A percentile compares a stretch with the other conserved stretches of the same genome.
Conservation (phyloP, 768 basidiomycete genomes). For the Hortiboletus flavorubellus region DNA sequence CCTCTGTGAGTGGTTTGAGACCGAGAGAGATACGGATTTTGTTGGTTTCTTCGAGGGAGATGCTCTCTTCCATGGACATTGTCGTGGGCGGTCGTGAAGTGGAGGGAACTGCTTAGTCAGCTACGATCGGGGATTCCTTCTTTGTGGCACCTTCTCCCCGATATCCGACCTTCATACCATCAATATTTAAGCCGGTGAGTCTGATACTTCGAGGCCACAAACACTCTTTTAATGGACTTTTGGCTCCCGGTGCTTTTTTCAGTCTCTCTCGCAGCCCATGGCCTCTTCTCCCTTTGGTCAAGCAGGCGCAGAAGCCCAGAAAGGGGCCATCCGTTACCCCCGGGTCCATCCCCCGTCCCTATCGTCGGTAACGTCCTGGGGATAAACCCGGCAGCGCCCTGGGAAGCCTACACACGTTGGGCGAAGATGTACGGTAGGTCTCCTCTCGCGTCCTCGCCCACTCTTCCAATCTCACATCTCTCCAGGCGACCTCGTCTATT, state of each 20-base stretch:
- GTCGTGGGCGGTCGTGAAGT: neutral
- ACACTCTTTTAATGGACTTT: conserved; percentile 6
- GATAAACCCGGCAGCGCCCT: conserved; percentile 26
- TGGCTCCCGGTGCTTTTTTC: conserved; percentile 11
- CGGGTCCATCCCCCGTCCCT: conserved; percentile 49
- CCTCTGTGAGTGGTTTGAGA: conserved; percentile 89
- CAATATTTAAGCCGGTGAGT: neutral
- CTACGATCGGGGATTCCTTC: neutral
- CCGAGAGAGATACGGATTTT: conserved; percentile 93
- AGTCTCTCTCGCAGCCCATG: conserved; percentile 1
- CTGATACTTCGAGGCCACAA: neutral
- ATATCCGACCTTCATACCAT: neutral
- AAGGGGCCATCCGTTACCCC: conserved; percentile 34
- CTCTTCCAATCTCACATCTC: neutral
- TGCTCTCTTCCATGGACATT: conserved; percentile 80
- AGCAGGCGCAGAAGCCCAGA: neutral
- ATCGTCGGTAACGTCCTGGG: conserved; percentile 30
- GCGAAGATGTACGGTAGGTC: conserved; percentile 27
- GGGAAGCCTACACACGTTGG: conserved; percentile 34
- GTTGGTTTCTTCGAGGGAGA: conserved; percentile 93
- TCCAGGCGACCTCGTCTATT: conserved; percentile 36
- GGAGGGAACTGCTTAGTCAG: conserved; percentile 11
- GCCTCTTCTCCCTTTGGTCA: conserved; percentile 7
- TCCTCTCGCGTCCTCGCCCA: conserved; percentile 9
- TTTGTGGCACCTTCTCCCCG: neutral